These are phyloP conservation scores for Talaromyces sp. DNA, from an alignment of 2,329 filamentous ascomycete species.

Conservation along the genomic window DNA sequence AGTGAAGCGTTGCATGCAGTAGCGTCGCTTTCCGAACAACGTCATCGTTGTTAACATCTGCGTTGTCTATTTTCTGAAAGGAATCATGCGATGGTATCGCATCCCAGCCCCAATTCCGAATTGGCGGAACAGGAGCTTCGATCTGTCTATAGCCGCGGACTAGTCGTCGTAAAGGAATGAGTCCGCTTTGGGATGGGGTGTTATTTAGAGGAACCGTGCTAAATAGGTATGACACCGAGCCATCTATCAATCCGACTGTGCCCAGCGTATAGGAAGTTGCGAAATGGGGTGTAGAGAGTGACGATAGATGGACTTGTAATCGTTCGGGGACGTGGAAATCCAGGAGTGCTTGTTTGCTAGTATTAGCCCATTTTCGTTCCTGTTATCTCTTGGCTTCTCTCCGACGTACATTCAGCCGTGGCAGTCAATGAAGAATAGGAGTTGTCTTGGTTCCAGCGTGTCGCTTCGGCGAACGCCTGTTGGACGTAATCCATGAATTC, in stretches of 20 bases:
- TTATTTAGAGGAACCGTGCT: slow-evolving; percentile 72
- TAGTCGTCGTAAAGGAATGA: slow-evolving; percentile 70
- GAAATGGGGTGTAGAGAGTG: slow-evolving; percentile 86
- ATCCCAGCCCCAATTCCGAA: slow-evolving; percentile 30
- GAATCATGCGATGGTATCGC: slow-evolving; percentile 25
- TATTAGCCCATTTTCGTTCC: not conserved
- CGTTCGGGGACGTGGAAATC: slow-evolving; percentile 84
- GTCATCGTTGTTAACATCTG: slow-evolving; percentile 13
- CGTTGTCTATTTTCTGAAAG: slow-evolving; percentile 58
- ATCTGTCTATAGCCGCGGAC: slow-evolving; percentile 79
- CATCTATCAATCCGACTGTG: slow-evolving; percentile 85
- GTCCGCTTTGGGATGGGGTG: slow-evolving; percentile 62
- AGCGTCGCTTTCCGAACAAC: slow-evolving; percentile 36
- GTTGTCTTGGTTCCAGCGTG: slow-evolving; percentile 86
- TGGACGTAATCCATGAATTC: slow-evolving; percentile 98
- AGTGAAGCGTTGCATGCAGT: slow-evolving; percentile 42
- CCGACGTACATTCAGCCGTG: slow-evolving; percentile 65
- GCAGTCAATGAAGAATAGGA: slow-evolving; percentile 82
- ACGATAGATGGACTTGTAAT: slow-evolving; percentile 79
- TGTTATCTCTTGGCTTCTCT: not conserved
- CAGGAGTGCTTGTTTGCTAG: slow-evolving; percentile 60
- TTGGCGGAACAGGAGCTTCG: slow-evolving; percentile 39
- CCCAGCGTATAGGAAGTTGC: slow-evolving; percentile 90
- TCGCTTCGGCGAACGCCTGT: slow-evolving; percentile 78
- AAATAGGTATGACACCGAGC: slow-evolving; percentile 95